phyloP scores from a whole-genome alignment of 208 protist species.

The Pavlovales sp. region DNA sequence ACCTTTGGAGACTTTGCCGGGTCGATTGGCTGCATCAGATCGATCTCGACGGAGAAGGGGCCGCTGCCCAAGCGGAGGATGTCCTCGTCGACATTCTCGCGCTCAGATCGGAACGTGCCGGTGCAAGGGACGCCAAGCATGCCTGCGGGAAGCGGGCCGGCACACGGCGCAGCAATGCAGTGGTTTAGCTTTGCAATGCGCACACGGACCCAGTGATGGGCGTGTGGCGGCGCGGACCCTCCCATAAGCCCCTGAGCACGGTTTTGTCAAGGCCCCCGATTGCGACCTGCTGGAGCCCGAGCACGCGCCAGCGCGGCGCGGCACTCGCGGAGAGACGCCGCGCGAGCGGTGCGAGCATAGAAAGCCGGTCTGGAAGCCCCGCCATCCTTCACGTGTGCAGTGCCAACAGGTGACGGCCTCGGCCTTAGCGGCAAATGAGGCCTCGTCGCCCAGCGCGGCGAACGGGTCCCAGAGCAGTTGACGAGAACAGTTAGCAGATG shows the following conservation, averaged over 20 bases:
- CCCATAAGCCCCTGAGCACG: background rate
- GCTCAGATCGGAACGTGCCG: background rate
- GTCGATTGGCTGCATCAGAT: constrained; percentile 49
- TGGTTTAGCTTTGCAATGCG: too few species aligned
- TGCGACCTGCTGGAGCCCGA: constrained; percentile 35
- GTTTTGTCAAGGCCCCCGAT: constrained; percentile 11
- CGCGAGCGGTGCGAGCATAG: too few species aligned
- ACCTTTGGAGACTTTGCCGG: constrained; percentile 19
- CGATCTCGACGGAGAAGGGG: constrained; percentile 40
- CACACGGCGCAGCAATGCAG: too few species aligned
- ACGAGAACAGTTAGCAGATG: too few species aligned
- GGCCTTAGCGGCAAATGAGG: too few species aligned
- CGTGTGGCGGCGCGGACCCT: background rate
- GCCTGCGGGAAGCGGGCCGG: background rate
- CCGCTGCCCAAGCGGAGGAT: constrained; percentile 39
- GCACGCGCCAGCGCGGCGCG: constrained; percentile 3
- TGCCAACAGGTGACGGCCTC: too few species aligned
- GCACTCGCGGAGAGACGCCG: background rate
- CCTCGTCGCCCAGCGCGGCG: too few species aligned
- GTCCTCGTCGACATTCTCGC: constrained; percentile 51
- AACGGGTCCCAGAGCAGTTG: too few species aligned
- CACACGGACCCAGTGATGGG: too few species aligned
- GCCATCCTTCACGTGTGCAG: too few species aligned
- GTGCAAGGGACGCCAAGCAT: constrained; percentile 2
- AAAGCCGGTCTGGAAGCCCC: too few species aligned